phyloP scores from a whole-genome alignment of 139 green algal species.

The Closterium sp. region DNA sequence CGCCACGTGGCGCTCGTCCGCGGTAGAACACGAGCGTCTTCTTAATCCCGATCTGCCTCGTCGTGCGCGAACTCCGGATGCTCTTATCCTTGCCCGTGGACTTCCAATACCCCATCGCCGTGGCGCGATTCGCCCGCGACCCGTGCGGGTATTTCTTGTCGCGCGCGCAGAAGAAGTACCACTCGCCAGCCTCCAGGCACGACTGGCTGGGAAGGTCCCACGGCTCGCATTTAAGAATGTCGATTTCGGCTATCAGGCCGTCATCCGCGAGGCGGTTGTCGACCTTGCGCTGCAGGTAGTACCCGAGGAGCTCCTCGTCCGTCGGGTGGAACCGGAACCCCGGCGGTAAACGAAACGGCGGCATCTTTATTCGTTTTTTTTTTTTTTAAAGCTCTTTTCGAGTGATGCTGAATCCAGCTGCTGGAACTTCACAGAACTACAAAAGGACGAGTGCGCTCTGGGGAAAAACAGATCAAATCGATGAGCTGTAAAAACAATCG shows the following conservation, averaged over 20 bases:
- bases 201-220: conserved; percentile 28
- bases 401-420: background rate
- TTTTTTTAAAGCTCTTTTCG: background rate
- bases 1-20: conserved; percentile 19
- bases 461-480: background rate
- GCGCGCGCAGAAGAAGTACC: conserved; percentile 24
- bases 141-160: conserved; percentile 14
- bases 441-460: background rate
- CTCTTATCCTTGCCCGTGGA: conserved; percentile 17
- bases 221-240: conserved; percentile 25
- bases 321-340: conserved; percentile 30
- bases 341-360: conserved; percentile 6
- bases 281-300: conserved; percentile 33
- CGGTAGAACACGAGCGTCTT: conserved; percentile 44
- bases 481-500: background rate
- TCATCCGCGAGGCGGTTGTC: background rate
- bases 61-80: background rate
- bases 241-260: conserved; percentile 9
- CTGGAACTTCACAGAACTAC: background rate
- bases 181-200: conserved; percentile 1
- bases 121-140: conserved; percentile 1
- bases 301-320: conserved; percentile 27
- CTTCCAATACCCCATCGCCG: conserved; percentile 15
- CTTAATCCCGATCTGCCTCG: conserved; percentile 29
- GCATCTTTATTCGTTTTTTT: background rate